These are phyloP conservation scores for Acanthamoeba triangularis DNA, from an alignment of 208 protist genomes.

Conservation along the genomic window DNA sequence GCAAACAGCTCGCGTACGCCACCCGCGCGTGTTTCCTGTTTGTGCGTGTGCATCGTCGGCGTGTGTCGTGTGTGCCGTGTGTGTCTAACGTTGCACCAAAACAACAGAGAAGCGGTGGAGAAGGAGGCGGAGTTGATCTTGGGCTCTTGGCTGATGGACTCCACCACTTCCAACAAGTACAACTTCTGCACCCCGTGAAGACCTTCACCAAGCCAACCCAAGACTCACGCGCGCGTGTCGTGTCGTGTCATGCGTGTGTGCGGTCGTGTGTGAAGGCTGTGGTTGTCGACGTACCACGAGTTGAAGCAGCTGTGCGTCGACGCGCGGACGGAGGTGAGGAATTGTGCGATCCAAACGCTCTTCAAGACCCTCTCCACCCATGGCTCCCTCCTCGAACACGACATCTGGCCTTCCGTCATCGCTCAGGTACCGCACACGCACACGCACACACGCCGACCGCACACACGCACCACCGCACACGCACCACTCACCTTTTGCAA, in stretches of 20 bases:
- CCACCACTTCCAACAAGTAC: slow-evolving; percentile 39
- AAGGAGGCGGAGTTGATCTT: slow-evolving; percentile 27
- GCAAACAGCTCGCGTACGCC: slow-evolving; percentile 60
- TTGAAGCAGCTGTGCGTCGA: slow-evolving; percentile 70
- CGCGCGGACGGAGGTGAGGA: slow-evolving; percentile 68
- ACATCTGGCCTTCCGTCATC: slow-evolving; percentile 65
- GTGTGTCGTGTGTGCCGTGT: background rate
- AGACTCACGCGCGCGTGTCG: background rate
- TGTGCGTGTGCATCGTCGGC: background rate
- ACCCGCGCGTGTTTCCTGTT: background rate
- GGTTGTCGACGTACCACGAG: slow-evolving; percentile 65
- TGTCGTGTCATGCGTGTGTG: background rate
- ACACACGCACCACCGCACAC: background rate
- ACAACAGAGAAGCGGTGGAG: background rate
- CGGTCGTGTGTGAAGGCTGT: background rate
- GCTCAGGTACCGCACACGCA: background rate
- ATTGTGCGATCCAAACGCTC: slow-evolving; percentile 74
- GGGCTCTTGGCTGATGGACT: slow-evolving; percentile 26
- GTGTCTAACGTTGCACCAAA: background rate
- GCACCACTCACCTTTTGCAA: background rate
- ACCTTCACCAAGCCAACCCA: background rate
- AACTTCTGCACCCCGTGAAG: background rate
- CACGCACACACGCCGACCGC: too few species aligned
- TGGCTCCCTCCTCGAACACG: slow-evolving; percentile 42
- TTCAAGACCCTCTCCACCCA: slow-evolving; percentile 77